These are phyloP conservation scores for Saccharum spontaneum DNA, from an alignment of 176 grass and related monocot species.

Conservation along the genomic window DNA sequence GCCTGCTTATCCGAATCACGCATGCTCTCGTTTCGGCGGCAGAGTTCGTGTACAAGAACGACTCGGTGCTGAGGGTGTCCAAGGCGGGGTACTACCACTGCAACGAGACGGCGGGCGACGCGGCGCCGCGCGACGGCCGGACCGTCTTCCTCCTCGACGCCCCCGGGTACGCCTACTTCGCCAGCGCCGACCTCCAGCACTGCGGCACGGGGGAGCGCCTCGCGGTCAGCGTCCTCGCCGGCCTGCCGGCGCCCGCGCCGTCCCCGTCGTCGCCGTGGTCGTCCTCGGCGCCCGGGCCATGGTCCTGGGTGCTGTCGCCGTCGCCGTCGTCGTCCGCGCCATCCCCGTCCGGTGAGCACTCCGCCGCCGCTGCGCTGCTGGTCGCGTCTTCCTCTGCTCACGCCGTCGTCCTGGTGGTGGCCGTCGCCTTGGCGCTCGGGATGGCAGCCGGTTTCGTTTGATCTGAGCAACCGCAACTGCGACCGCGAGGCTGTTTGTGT, in stretches of 20 bases:
- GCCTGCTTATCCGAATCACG: too few relatives aligned
- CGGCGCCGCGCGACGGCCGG: slow-evolving; percentile 47
- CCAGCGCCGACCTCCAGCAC: slow-evolving; percentile 53
- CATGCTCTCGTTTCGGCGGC: background rate
- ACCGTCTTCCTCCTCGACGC: slow-evolving; percentile 52
- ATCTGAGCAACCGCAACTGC: background rate
- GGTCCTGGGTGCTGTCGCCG: background rate
- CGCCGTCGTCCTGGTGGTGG: background rate
- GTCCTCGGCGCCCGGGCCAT: background rate
- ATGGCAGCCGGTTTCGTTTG: background rate
- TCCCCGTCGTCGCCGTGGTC: background rate
- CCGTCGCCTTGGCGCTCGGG: background rate
- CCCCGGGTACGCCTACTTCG: slow-evolving; percentile 61
- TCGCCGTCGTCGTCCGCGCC: background rate
- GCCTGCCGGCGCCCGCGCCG: background rate
- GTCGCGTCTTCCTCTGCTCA: background rate
- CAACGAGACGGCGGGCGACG: slow-evolving; percentile 41
- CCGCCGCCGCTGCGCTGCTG: background rate
- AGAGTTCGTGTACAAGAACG: slow-evolving; percentile 91
- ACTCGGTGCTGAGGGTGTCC: slow-evolving; percentile 57
- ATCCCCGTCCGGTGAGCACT: background rate
- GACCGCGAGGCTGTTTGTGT: background rate
- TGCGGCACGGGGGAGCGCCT: slow-evolving; percentile 70
- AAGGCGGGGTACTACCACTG: slow-evolving; percentile 85
- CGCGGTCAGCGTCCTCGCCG: slow-evolving; percentile 41